phyloP scores from a whole-genome alignment of 805 yeast genomes.

The Hanseniaspora occidentalis region DNA sequence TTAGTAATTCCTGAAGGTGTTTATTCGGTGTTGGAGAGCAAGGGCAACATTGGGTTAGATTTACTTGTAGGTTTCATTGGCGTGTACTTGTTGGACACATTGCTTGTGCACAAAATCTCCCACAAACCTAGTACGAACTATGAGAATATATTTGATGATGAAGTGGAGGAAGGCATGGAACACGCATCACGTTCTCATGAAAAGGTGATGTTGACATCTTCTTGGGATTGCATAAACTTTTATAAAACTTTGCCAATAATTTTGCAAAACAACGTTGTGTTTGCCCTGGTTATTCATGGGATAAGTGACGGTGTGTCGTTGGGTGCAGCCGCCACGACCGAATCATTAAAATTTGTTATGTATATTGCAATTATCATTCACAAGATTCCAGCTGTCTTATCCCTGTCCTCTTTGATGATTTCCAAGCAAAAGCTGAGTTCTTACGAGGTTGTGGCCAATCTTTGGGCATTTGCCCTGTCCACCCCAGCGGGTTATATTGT shows the following conservation, averaged over 20 bases:
- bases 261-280: conserved; percentile 34
- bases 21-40: conserved; percentile 24
- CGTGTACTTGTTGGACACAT: conserved; percentile 35
- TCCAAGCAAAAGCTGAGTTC: conserved; percentile 28
- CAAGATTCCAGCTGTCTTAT: conserved; percentile 54
- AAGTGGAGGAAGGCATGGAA: neutral
- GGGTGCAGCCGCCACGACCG: conserved; percentile 37
- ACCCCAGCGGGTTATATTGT: conserved; percentile 23
- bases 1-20: conserved; percentile 50
- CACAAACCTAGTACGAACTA: too few relatives aligned
- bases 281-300: conserved; percentile 49
- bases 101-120: conserved; percentile 11
- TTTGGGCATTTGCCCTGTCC: conserved; percentile 27
- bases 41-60: conserved; percentile 32
- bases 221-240: conserved; percentile 14
- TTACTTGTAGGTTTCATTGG: conserved; percentile 36
- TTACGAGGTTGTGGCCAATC: conserved; percentile 31
- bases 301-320: conserved; percentile 52
- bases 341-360: conserved; percentile 29
- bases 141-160: too few relatives aligned
- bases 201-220: neutral
- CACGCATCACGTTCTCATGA: neutral
- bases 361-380: conserved; percentile 48
- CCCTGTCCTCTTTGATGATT: conserved; percentile 38
- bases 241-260: conserved; percentile 20